Evolutionary conservation across 1,284 basidiomycete species (phyloP), one percentile per base, ranked within the genome.

Genomic region (Ceratobasidium sp.): DNA sequence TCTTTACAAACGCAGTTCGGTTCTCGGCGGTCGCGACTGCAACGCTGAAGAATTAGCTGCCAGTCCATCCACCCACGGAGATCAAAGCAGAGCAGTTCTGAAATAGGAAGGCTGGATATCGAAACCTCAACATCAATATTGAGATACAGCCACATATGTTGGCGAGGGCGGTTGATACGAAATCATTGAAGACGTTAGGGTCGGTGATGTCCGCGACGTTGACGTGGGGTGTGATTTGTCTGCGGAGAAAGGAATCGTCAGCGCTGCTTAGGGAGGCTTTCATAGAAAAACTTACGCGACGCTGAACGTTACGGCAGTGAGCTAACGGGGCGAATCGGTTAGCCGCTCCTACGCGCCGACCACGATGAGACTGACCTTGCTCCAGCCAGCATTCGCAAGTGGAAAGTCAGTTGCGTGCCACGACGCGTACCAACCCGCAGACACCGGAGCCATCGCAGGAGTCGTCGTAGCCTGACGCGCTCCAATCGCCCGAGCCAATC

Each of bases 31-130:
- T 80, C 9, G 80, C 78, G 69, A 84, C 82, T 14, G 85, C 82
- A 33, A 80, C 77, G n/a, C 85, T 85, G 78, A 87, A 88, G 80
- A 85, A 75, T 45, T n/a, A 57, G n/a, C 65, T 71, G 11, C 65
- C 65, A 15, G 69, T 73, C 60, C 69, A 72, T 29, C 76, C 76
- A 7, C 76, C 76, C 15, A 77, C 41, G 5, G 76, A 75, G 14
- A 77, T 47, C 15, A 65, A 41, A 17, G 74, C 62, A 2, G 67
- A 73, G 24, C 69, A 69, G 51, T 77, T 77, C 74, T 77, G 48
- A 31, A 47, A 33, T n/a, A 17, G 44, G 36, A 11, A 11, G 36
- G 4, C 11, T 41, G 36, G 4, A 41, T 44, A 56, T 14, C 33
- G 27, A 27, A 57, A 45, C 29, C 44, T 15, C 24, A 27, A 22